Conservation (phyloP, 257 asterid genomes). For the Lavandula angustifolia region DNA sequence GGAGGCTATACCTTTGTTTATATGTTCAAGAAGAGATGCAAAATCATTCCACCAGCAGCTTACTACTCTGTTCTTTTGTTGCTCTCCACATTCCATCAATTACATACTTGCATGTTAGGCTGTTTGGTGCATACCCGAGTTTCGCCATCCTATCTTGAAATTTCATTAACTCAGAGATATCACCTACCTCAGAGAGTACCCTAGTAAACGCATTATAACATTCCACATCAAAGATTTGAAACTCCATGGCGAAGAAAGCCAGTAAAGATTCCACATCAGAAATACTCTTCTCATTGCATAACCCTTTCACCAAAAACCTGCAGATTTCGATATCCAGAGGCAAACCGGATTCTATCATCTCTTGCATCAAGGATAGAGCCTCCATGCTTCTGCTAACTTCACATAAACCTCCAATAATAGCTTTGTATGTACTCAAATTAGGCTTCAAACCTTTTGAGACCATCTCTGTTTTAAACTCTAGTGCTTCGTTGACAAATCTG, state of each 20-base stretch:
- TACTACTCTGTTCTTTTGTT: conserved; percentile 31
- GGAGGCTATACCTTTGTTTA: too few relatives aligned
- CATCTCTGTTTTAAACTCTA: conserved; percentile 56
- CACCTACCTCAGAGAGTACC: conserved; percentile 51
- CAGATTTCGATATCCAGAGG: conserved; percentile 55
- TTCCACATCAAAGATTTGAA: conserved; percentile 51
- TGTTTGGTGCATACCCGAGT: conserved; percentile 64
- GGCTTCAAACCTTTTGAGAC: conserved; percentile 50
- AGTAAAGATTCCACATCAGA: conserved; percentile 48
- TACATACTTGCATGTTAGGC: conserved; percentile 62
- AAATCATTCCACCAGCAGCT: conserved; percentile 34
- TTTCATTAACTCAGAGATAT: conserved; percentile 44
- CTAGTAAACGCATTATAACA: conserved; percentile 60
- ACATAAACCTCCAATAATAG: conserved; percentile 62
- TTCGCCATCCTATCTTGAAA: conserved; percentile 74
- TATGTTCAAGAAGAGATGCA: conserved; percentile 19
- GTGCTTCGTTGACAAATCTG: conserved; percentile 56
- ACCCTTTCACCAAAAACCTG: conserved; percentile 61
- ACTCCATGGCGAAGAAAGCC: conserved; percentile 55
- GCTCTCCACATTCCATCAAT: conserved; percentile 67
- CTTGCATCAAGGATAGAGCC: conserved; percentile 61
- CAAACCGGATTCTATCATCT: conserved; percentile 62
- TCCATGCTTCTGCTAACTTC: conserved; percentile 55
- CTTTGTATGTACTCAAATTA: conserved; percentile 46
- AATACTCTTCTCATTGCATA: conserved; percentile 50